Evolutionary conservation across 2,329 filamentous ascomycete genomes (phyloP).

Genomic region (Alternaria angustiovoidea): DNA sequence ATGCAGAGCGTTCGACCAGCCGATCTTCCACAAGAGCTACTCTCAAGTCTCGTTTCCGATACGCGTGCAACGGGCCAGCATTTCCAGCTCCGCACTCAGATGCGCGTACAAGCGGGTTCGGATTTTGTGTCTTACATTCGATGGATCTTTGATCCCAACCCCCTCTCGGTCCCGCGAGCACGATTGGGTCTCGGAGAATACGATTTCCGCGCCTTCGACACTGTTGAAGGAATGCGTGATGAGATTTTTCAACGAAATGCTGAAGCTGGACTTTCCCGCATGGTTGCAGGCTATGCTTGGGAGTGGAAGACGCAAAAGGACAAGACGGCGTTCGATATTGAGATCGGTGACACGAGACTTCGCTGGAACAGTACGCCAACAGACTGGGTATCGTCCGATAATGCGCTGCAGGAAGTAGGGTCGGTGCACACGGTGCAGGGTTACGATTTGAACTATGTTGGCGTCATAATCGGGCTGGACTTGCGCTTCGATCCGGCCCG

Average conservation of each 20-base stretch:
- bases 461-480: neutral
- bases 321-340: neutral
- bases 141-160: neutral
- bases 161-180: neutral
- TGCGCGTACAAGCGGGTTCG: neutral
- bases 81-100: neutral
- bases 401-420: neutral
- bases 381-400: neutral
- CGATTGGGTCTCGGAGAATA: neutral
- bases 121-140: neutral
- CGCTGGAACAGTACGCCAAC: neutral
- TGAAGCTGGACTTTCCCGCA: neutral
- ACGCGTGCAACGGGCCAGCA: neutral
- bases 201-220: neutral
- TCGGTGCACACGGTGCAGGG: neutral
- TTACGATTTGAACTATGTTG: neutral
- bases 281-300: neutral
- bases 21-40: neutral
- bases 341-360: neutral
- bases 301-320: neutral
- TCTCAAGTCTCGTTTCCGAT: neutral
- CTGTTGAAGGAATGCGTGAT: neutral
- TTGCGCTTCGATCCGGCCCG: too few species aligned
- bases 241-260: neutral
- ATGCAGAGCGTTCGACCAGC: neutral